Conservation (phyloP, 2,329 filamentous ascomycete genomes). For the Ceratocystis alfenasii region DNA sequence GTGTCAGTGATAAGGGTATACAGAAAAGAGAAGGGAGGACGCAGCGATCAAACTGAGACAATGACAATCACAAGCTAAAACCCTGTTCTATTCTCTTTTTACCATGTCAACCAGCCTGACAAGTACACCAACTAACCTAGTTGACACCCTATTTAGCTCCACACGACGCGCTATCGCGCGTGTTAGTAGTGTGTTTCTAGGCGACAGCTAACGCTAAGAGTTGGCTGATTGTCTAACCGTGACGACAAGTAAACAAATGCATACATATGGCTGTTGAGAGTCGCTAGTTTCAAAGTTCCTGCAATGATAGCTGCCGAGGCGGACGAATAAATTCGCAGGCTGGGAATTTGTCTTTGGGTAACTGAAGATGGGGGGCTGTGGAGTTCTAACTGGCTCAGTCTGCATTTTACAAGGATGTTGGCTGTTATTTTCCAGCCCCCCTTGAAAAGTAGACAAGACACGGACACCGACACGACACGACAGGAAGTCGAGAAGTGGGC, state of each 20-base stretch:
- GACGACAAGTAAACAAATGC: not conserved
- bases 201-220: not conserved
- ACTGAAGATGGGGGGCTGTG: not conserved
- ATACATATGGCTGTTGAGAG: not conserved
- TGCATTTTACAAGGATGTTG: constrained; percentile 9
- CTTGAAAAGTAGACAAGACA: not conserved
- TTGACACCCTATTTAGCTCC: not conserved
- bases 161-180: not conserved
- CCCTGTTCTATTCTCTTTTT: not conserved
- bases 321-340: constrained; percentile 5
- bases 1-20: not conserved
- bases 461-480: not conserved
- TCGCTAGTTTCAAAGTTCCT: not conserved
- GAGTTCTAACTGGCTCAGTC: not conserved
- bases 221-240: not conserved
- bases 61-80: constrained; percentile 8
- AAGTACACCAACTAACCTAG: not conserved
- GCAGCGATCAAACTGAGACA: not conserved
- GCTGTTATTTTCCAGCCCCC: not conserved
- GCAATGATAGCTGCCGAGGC: not conserved
- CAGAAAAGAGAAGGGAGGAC: not conserved
- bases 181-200: not conserved
- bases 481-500: not conserved
- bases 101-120: constrained; percentile 2
- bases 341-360: not conserved